Conservation (phyloP, 2,329 filamentous ascomycete species). For the Knufia petricola region DNA sequence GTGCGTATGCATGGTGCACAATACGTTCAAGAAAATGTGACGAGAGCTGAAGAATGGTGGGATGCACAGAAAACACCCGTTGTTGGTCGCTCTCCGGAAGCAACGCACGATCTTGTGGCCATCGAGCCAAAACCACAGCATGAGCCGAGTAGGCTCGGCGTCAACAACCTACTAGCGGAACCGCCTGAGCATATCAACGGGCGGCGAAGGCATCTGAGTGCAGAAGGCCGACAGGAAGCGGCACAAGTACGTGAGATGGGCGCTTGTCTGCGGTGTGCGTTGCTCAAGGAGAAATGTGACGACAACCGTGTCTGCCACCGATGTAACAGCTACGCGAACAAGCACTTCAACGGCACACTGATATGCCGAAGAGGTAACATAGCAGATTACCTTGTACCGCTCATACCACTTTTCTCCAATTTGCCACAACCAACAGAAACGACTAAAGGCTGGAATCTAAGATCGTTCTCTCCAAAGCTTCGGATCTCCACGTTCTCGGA, state of each 20-base stretch:
- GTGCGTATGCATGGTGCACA: constrained; percentile 50
- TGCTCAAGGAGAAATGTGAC: constrained; percentile 10
- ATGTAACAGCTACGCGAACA: constrained; percentile 6
- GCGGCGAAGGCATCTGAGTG: constrained; percentile 7
- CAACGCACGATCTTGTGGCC: constrained; percentile 7
- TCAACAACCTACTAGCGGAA: constrained; percentile 5
- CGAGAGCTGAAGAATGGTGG: constrained; percentile 9
- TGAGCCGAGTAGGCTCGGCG: constrained; percentile 6
- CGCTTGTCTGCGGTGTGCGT: constrained; percentile 5
- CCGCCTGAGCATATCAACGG: constrained; percentile 5
- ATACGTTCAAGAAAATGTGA: constrained; percentile 9
- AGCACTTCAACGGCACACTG: constrained; percentile 9
- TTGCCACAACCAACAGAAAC: constrained; percentile 2
- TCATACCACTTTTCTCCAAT: constrained; percentile 6
- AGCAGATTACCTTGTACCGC: constrained; percentile 6
- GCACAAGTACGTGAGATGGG: constrained; percentile 9
- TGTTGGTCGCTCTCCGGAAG: constrained; percentile 6
- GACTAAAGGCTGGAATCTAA: constrained; percentile 7
- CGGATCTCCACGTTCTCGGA: constrained; percentile 3
- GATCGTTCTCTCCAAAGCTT: not conserved
- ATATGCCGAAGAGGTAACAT: constrained; percentile 9
- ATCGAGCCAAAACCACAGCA: constrained; percentile 7
- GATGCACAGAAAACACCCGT: constrained; percentile 8
- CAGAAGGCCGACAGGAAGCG: constrained; percentile 8
- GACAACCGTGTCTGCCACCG: constrained; percentile 7